These are phyloP conservation scores for Eucalyptus guilfoylei DNA, from an alignment of 345 rosid genomes.

Conservation along the genomic window DNA sequence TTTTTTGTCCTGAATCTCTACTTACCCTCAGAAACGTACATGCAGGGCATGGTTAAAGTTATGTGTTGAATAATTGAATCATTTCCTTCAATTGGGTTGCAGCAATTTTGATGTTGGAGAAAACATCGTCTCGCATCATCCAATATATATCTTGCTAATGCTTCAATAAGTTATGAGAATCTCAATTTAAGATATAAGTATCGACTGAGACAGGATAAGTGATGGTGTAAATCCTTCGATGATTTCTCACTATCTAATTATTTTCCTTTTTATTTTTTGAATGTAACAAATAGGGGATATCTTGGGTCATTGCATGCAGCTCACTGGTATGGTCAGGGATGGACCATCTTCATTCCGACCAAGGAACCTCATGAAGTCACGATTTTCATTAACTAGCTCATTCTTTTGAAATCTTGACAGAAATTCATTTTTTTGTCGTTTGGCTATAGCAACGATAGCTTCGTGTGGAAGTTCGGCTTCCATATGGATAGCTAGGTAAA, in stretches of 20 bases:
- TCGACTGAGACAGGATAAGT: not conserved
- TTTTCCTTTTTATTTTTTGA: not conserved
- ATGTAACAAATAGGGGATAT: no score
- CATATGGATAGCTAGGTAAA: not conserved
- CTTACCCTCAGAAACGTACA: no score
- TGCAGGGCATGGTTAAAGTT: not conserved
- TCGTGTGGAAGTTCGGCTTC: not conserved
- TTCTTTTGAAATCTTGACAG: not conserved
- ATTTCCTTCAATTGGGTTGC: not conserved
- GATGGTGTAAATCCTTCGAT: no score
- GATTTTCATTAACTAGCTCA: not conserved
- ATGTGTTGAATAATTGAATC: not conserved
- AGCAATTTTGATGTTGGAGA: not conserved
- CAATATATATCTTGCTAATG: not conserved
- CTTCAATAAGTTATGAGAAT: no score
- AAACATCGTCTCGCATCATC: not conserved
- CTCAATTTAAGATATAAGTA: not conserved
- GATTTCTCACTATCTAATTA: not conserved
- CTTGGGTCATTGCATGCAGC: rapidly evolving
- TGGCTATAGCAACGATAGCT: not conserved
- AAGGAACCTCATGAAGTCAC: not conserved
- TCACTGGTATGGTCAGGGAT: no score
- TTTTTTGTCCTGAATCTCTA: not conserved
- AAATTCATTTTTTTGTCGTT: not conserved
- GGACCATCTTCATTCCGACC: no score